phyloP scores from a whole-genome alignment of 75 land plant genomes.

The Cunninghamia lanceolata region DNA sequence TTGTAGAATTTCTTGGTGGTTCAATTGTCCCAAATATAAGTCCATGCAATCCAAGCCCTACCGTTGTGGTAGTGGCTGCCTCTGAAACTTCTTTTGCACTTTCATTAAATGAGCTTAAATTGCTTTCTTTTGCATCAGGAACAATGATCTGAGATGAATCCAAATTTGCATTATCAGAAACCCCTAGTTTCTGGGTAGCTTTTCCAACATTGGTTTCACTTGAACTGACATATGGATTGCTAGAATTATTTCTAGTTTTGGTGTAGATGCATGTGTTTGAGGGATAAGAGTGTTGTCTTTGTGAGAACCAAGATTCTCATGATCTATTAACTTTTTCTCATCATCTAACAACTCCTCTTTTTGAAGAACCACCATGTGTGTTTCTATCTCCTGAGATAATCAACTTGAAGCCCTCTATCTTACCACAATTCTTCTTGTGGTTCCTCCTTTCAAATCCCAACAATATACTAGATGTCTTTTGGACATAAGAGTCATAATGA shows the following conservation, averaged over 20 bases:
- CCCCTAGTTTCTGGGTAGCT: background rate
- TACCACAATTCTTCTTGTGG: conserved; percentile 64
- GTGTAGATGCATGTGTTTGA: background rate
- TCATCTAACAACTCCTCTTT: background rate
- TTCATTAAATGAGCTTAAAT: background rate
- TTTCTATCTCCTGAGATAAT: background rate
- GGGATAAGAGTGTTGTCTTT: background rate
- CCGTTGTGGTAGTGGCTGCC: background rate
- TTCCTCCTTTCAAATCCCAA: too few relatives aligned
- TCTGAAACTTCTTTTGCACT: background rate
- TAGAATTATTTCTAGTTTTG: background rate
- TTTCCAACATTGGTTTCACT: background rate
- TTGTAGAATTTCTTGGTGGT: too few relatives aligned
- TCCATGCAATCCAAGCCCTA: background rate
- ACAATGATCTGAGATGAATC: too few relatives aligned
- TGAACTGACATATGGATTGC: background rate
- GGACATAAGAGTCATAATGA: too few relatives aligned
- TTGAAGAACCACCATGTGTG: background rate
- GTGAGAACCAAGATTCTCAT: too few relatives aligned
- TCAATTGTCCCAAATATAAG: background rate
- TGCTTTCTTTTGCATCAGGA: background rate
- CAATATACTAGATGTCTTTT: too few relatives aligned
- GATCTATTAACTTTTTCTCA: background rate
- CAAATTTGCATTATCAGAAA: too few relatives aligned
- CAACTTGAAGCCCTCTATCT: conserved; percentile 14